phyloP scores from a whole-genome alignment of 2,329 filamentous ascomycete genomes.

The Sordariomycetes sp. region DNA sequence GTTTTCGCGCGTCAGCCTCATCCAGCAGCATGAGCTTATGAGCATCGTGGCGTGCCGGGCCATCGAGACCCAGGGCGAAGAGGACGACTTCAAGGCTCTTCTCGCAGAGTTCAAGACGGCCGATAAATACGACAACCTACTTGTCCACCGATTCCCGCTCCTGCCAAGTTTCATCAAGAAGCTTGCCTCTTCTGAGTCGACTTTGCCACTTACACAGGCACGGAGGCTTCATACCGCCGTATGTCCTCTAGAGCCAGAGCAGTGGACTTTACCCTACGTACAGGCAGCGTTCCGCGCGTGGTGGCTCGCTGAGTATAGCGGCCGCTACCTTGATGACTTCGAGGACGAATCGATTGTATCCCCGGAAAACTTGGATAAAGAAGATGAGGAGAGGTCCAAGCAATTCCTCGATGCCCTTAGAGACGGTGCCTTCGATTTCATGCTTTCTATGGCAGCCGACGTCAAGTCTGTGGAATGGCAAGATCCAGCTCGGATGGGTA shows the following conservation, averaged over 20 bases:
- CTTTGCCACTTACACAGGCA: conserved; percentile 52
- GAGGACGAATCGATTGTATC: conserved; percentile 40
- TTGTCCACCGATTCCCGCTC: conserved; percentile 70
- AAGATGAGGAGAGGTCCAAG: conserved; percentile 58
- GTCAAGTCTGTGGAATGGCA: conserved; percentile 73
- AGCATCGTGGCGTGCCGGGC: conserved; percentile 68
- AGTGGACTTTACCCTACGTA: conserved; percentile 62
- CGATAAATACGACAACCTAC: conserved; percentile 61
- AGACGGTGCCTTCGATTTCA: conserved; percentile 85
- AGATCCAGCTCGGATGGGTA: conserved; percentile 69
- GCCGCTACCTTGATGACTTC: conserved; percentile 68
- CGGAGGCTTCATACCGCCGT: conserved; percentile 57
- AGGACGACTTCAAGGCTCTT: conserved; percentile 62
- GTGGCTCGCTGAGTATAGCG: conserved; percentile 91
- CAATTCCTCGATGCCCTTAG: conserved; percentile 66
- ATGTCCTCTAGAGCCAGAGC: conserved; percentile 50
- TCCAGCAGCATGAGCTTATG: conserved; percentile 81
- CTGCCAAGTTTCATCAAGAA: conserved; percentile 64
- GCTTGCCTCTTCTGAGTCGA: conserved; percentile 66
- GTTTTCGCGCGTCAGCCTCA: conserved; percentile 66
- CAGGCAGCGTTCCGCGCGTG: conserved; percentile 67
- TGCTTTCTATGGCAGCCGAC: conserved; percentile 74
- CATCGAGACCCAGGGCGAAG: conserved; percentile 59
- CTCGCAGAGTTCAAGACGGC: conserved; percentile 53
- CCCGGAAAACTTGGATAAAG: conserved; percentile 52